Base-by-base conservation (phyloP, 2,329 filamentous ascomycete species). In the Diaporthe caulivora region DNA sequence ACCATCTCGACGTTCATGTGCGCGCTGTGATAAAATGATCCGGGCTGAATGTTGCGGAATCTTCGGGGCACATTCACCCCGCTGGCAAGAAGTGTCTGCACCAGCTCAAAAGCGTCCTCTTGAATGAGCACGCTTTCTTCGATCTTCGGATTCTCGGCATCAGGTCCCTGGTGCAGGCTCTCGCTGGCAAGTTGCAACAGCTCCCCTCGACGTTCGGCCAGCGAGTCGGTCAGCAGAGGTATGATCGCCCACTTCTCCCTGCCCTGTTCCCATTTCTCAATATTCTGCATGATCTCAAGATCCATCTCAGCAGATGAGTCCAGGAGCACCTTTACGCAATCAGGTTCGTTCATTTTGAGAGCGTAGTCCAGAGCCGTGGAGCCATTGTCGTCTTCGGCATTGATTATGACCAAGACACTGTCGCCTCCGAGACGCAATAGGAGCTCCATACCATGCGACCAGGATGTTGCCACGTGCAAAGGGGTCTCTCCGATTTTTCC, bases 371-470 rank as follows among this genome's bases (percentile, higher is more conserved):
- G 31, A 2, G 62, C 29, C 21, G 62, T 67, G 1, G 62, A 51
- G 21, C 62, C 62, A 7, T 67, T 53, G 17, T 53, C 62, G n/a
- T 67, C 62, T 8, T 53, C 37, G n/a, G 62, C 62, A 31, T 67
- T 9, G 5, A 53, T 67, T 3, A 67, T 53, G 8, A 1, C 13
- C n/a, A 31, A 1, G 31, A 53, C 1, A 9, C 21, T 18, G 5
- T 51, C 29, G 13, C 47, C 62, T 40, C 62, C 62, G 0, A 67
- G 31, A 1, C 40, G 13, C 7, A 67, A 15, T 1, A 67, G 44
- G 13, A 67, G 31, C 31, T 67, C 62, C 62, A 67, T 21, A 13
- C 62, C 62, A 2, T 44, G 40, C 1, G 62, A 44, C 62, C 62
- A 67, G 18, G 1, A 26, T 51, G 47, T 40, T 67, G 62, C 47